These are phyloP conservation scores for Epipyxis sp. DNA, from an alignment of 108 stramenopile genomes.

Conservation along the genomic window DNA sequence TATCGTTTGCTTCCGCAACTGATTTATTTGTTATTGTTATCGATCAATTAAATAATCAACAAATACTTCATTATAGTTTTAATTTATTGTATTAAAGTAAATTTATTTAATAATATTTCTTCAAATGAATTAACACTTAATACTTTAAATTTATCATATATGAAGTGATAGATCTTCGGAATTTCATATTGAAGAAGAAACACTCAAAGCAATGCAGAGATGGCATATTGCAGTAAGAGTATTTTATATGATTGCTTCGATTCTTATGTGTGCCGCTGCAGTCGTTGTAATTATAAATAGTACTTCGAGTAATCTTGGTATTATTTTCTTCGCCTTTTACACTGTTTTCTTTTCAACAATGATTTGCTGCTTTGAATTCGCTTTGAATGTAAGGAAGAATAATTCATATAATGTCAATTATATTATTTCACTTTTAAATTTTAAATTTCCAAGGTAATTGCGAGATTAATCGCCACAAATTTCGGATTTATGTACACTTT, in stretches of 20 bases:
- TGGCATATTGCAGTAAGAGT: neutral
- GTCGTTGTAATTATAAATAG: neutral
- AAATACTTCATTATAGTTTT: too few species aligned
- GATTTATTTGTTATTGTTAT: too few species aligned
- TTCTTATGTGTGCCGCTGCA: neutral
- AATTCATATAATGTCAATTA: neutral
- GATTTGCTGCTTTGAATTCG: conserved; percentile 15
- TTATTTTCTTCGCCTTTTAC: conserved; percentile 9
- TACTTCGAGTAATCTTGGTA: neutral
- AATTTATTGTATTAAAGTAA: too few species aligned
- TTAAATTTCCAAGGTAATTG: neutral
- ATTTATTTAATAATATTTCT: too few species aligned
- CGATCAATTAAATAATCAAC: too few species aligned
- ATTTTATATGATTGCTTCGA: neutral
- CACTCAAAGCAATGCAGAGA: conserved; percentile 1
- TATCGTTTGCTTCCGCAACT: neutral
- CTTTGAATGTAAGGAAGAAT: neutral
- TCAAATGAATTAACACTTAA: too few species aligned
- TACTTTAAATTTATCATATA: too few species aligned
- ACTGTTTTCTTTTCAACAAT: neutral
- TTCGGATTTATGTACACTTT: conserved; percentile 17
- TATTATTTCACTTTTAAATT: neutral
- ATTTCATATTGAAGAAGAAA: neutral
- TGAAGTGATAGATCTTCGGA: neutral
- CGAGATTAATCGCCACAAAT: neutral